A percentile compares a stretch with the other conserved stretches of the same genome.
Conservation (phyloP, 2,329 filamentous ascomycete species). For the Xylogone sp. region DNA sequence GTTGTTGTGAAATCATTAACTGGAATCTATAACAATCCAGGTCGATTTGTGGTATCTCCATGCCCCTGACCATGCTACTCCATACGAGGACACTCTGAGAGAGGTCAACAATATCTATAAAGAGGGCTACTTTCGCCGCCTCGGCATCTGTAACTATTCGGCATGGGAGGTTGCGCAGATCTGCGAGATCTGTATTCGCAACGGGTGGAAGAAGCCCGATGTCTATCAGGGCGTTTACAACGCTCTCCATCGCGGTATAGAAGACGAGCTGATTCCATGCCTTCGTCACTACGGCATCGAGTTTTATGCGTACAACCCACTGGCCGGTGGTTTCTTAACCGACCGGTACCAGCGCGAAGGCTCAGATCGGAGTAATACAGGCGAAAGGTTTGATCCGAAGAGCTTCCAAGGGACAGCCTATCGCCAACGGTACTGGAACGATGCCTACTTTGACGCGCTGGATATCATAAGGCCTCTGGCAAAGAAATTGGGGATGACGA, state of each 20-base stretch:
- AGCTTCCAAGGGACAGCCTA: constrained; percentile 47
- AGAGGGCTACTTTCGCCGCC: constrained; percentile 33
- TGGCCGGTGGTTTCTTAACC: constrained; percentile 44
- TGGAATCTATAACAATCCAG: too few species aligned
- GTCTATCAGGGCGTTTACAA: constrained; percentile 33
- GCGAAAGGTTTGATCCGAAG: constrained; percentile 31
- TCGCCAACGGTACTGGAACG: constrained; percentile 56
- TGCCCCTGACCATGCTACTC: constrained; percentile 22
- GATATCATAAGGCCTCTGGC: constrained; percentile 64
- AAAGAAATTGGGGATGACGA: constrained; percentile 61
- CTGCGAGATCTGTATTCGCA: constrained; percentile 26
- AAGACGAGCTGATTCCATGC: constrained; percentile 56
- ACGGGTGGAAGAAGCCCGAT: constrained; percentile 29
- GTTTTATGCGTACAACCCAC: constrained; percentile 60
- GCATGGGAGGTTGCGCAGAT: constrained; percentile 25
- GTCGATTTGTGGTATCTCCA: constrained; percentile 25
- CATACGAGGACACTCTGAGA: constrained; percentile 24
- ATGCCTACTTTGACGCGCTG: constrained; percentile 62
- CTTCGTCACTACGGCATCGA: constrained; percentile 57
- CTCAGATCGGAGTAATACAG: constrained; percentile 4
- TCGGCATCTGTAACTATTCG: constrained; percentile 62
- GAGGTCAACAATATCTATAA: constrained; percentile 29
- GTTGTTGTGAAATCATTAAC: too few species aligned
- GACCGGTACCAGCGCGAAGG: constrained; percentile 47
- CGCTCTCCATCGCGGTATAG: constrained; percentile 42